These are phyloP conservation scores for Areca catechu DNA, from an alignment of 176 grass and related monocot genomes.

Conservation along the genomic window DNA sequence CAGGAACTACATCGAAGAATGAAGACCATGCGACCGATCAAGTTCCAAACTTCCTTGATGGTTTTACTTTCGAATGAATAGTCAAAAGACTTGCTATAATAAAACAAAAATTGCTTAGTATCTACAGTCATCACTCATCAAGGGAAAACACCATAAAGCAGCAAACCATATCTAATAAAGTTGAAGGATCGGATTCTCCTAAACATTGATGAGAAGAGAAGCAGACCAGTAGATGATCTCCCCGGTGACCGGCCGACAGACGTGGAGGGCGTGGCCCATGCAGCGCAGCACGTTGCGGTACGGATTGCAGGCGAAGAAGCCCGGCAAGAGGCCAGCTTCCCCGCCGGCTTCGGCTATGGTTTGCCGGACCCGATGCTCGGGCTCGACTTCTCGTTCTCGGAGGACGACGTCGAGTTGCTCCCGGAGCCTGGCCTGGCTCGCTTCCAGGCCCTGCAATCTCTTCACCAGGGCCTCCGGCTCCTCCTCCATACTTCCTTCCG, in stretches of 20 bases:
- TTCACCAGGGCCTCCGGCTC: constrained; percentile 1
- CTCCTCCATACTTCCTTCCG: neutral
- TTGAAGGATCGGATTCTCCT: no score
- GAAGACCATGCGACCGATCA: no score
- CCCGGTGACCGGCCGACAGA: constrained; percentile 8
- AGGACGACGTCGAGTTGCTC: neutral
- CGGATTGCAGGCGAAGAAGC: neutral
- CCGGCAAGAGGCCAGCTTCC: neutral
- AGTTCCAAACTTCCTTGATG: neutral
- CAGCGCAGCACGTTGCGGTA: neutral
- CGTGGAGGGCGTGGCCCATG: constrained; percentile 13
- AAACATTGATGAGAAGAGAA: neutral
- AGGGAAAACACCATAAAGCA: no score
- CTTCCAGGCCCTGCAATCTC: constrained; percentile 5
- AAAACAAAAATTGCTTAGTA: no score
- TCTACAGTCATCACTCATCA: no score
- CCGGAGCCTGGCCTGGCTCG: neutral
- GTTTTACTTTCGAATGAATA: no score
- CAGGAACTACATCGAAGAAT: no score
- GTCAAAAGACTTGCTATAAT: no score
- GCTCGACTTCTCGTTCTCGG: neutral
- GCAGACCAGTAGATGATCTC: constrained; percentile 15
- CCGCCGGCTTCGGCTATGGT: neutral
- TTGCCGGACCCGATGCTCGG: neutral
- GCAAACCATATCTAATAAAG: no score